Conservation (phyloP, 768 basidiomycete genomes). For the Multifurca ochricompacta region DNA sequence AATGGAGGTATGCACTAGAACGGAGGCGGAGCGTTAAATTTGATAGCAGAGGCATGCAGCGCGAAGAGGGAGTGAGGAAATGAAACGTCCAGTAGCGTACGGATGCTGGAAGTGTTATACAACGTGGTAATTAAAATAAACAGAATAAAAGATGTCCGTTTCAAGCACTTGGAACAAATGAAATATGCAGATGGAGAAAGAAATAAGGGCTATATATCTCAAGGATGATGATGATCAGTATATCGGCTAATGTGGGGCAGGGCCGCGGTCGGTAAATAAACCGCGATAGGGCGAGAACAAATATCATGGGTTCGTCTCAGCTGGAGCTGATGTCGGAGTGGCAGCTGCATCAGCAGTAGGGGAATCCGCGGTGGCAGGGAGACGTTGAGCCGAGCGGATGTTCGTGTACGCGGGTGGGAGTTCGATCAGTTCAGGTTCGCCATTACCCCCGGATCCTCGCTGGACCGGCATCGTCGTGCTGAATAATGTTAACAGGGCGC, state of each 20-base stretch:
- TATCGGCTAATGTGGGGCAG: background rate
- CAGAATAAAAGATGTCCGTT: constrained; percentile 5
- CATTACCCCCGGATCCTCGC: constrained; percentile 31
- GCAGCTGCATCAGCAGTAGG: background rate
- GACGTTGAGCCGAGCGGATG: constrained; percentile 26
- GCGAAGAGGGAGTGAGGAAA: background rate
- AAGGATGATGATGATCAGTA: background rate
- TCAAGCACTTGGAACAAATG: background rate
- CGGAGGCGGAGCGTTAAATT: background rate
- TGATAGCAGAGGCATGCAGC: background rate
- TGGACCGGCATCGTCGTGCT: constrained; percentile 78
- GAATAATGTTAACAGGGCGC: constrained; percentile 71
- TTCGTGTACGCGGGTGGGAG: constrained; percentile 79
- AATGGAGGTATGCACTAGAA: background rate
- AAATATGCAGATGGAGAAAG: background rate
- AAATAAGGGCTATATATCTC: background rate
- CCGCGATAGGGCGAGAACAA: background rate
- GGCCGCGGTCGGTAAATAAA: background rate
- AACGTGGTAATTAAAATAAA: background rate
- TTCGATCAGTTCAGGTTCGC: constrained; percentile 66
- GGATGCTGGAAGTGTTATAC: constrained; percentile 1
- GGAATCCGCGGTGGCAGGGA: background rate
- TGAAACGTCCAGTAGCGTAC: background rate
- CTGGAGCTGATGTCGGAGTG: background rate
- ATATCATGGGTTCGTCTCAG: background rate